Base-by-base conservation (phyloP, 257 asterid genomes). In the Jacaranda copaia region DNA sequence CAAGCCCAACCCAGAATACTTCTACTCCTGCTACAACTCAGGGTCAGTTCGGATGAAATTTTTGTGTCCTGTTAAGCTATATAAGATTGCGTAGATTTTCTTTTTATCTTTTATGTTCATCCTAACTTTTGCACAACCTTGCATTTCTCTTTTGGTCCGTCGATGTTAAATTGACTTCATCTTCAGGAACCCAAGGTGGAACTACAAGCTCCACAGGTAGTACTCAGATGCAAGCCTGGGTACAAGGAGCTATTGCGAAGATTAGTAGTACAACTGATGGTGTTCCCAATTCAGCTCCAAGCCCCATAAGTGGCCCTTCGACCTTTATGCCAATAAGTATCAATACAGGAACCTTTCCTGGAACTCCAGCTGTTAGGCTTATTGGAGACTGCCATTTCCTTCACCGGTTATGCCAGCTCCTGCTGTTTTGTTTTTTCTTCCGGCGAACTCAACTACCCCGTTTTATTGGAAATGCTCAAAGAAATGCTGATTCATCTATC, bases 351-450 rank as follows among this genome's bases (percentile, higher is more conserved):
- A 96, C 99, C 62, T 96, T 96, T 83, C 99, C 99, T 2, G 99
- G 99, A 83, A 96, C 98, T 68, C 99, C 99, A 51, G 98, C 99
- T 77, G 99, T 96, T 77, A 86, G 99, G 84, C 97, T 96, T 71
- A 93, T 96, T 63, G 99, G 99, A 77, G 99, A 96, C 85, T 91
- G 97, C 81, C 97, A 96, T 87, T 96, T 96, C 71, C 98, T 96
- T 80, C 99, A 92, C 63, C 85, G 99, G n/a, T 74, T 96, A 78
- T 93, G 97, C 82, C 99, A 96, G 84, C 97, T 96, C 77, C 87
- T 96, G 86, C 92, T 93, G 39, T 96, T 96, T 73, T 96, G 99
- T 76, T 93, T 88, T 86, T 93, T 93, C 95, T 96, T 93, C 81
- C 92, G 99, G 68, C 88, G 98, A 74, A 85, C 94, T 18, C 99